phyloP scores from a whole-genome alignment of 2,329 filamentous ascomycete genomes.

The Fusarium nygamai region DNA sequence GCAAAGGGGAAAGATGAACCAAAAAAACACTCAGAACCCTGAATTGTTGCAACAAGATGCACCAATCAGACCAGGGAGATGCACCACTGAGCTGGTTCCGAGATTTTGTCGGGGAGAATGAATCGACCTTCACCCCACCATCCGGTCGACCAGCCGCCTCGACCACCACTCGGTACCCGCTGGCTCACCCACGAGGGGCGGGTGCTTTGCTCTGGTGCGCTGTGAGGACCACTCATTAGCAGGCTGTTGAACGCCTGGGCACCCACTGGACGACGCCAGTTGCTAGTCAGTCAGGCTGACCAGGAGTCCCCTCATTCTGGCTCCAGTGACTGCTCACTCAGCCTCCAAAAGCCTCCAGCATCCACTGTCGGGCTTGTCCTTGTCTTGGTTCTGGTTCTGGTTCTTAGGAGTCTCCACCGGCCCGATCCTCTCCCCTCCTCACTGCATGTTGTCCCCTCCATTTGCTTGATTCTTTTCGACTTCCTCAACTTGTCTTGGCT shows the following conservation, averaged over 20 bases:
- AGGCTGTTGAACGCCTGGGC: constrained; percentile 34
- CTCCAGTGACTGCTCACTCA: constrained; percentile 19
- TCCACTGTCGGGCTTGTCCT: constrained; percentile 26
- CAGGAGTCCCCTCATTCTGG: constrained; percentile 30
- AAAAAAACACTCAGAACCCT: constrained; percentile 34
- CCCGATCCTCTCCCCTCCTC: constrained; percentile 39
- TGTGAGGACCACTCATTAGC: constrained; percentile 34
- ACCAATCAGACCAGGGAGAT: constrained; percentile 35
- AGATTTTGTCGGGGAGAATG: constrained; percentile 44
- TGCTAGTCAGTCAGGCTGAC: constrained; percentile 40
- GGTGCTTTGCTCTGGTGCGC: constrained; percentile 19
- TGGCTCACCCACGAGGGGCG: constrained; percentile 35
- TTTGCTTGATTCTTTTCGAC: constrained; percentile 40
- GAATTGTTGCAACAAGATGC: constrained; percentile 10
- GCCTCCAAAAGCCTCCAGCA: constrained; percentile 29
- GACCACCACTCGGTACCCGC: constrained; percentile 34
- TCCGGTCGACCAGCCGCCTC: constrained; percentile 19
- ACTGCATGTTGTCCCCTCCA: constrained; percentile 35
- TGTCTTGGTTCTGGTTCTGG: constrained; percentile 25
- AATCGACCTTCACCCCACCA: constrained; percentile 35
- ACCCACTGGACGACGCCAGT: constrained; percentile 33
- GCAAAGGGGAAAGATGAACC: constrained; percentile 11
- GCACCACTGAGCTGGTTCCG: constrained; percentile 41
- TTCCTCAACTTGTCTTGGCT: constrained; percentile 36
- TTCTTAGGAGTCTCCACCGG: constrained; percentile 34